Evolutionary conservation across 2,329 filamentous ascomycete species (phyloP), one percentile per base, ranked within the genome.

Genomic region (Diatrype stigma): DNA sequence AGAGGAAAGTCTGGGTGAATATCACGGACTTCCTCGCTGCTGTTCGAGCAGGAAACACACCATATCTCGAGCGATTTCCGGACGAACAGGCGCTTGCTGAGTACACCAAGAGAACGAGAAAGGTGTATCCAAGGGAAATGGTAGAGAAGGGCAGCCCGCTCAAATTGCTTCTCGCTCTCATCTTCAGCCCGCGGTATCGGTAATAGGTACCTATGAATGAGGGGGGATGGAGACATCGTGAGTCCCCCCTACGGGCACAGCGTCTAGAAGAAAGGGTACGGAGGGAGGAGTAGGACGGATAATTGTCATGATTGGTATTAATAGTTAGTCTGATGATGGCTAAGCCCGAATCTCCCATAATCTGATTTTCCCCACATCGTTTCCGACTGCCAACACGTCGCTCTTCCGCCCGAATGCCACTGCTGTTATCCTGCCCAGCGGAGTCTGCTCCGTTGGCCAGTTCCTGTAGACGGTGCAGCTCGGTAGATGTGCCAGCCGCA

Each of bases 401-500:
- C 84, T 87, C 55, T 78, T 76, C 6, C 73, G 76, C 19, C 80
- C 80, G 66, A 90, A 87, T 3, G 88, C 85, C 53, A 91, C 81
- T 1, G 84, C 78, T 2, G 89, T 89, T 58, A 97, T 85, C 52
- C 90, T 80, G 0, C 94, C 94, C 54, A 99, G 71, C 1, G 92
- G 91, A 51, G 94, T 99, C 67, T 88, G 86, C 56, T 85, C 82
- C 49, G 93, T 99, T 22, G 94, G 94, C 94, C 94, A 99, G 71
- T 99, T 99, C 63, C 86, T 85, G 77, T 94, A 99, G 19, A 97
- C 90, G 1, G 91, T 96, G 69, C 91, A 96, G 60, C 83, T 92
- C 0, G 93, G 92, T 59, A 99, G 73, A 70, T 99, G 94, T 30
- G 93, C 90, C 58, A 99, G 73, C 63, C 88, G 80, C 67, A 99